Evolutionary conservation across 2,329 filamentous ascomycete genomes (phyloP).

Genomic region (Aspergillus bombycis): DNA sequence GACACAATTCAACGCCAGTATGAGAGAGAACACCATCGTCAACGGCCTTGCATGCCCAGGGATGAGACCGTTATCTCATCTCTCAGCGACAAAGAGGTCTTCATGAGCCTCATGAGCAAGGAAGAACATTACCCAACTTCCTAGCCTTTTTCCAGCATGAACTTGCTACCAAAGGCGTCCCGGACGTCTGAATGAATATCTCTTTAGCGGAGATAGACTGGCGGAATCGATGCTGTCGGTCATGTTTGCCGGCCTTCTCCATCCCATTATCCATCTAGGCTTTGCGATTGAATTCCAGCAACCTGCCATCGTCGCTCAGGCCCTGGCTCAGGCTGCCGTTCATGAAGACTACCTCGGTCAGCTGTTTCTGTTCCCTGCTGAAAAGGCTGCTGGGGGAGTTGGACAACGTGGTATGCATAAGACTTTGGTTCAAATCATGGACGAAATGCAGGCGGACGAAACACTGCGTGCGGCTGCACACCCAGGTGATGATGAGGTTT

Average conservation of each 20-base stretch:
- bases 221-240: conserved; percentile 65
- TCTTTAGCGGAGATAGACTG: conserved; percentile 64
- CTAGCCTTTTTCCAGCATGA: conserved; percentile 70
- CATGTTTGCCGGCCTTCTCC: conserved; percentile 63
- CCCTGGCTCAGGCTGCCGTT: conserved; percentile 71
- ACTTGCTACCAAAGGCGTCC: conserved; percentile 61
- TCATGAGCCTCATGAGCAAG: conserved; percentile 54
- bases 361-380: too few relatives aligned
- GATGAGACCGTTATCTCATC: conserved; percentile 12
- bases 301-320: conserved; percentile 75
- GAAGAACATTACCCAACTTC: conserved; percentile 67
- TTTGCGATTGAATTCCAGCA: conserved; percentile 79
- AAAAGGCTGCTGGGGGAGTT: too few relatives aligned
- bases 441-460: too few relatives aligned
- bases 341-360: conserved; percentile 48
- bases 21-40: neutral
- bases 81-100: conserved; percentile 23
- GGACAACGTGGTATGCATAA: too few relatives aligned
- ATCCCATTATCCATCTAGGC: conserved; percentile 81
- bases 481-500: too few relatives aligned
- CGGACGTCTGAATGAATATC: conserved; percentile 60
- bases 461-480: too few relatives aligned
- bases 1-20: neutral
- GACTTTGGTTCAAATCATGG: too few relatives aligned
- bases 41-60: neutral